Percentiles rank a stretch among this genome's conserved stretches.
Evolutionary conservation across 306 rosid species (phyloP).

Genomic region (Corylus avellana): DNA sequence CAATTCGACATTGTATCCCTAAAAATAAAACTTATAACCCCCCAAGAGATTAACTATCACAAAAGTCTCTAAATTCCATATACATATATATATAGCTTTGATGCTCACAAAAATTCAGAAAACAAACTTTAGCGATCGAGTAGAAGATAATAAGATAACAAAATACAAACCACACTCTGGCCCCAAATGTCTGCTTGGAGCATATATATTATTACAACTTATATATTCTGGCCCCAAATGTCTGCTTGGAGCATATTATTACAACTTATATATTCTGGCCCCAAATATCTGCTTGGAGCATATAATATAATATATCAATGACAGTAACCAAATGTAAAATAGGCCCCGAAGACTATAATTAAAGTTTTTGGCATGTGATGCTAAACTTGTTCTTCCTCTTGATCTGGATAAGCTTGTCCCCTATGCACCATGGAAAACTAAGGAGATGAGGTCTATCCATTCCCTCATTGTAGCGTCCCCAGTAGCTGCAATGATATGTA

Average conservation of each 20-base stretch:
- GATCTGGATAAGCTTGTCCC: constrained; percentile 30
- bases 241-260: neutral
- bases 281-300: neutral
- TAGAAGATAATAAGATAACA: too few relatives aligned
- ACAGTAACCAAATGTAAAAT: neutral
- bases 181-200: neutral
- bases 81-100: too few relatives aligned
- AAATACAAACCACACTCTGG: too few relatives aligned
- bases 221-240: neutral
- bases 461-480: constrained; percentile 38
- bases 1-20: too few relatives aligned
- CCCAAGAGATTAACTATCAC: too few relatives aligned
- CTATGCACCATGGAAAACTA: constrained; percentile 48
- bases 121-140: too few relatives aligned
- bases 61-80: too few relatives aligned
- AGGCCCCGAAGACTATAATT: neutral
- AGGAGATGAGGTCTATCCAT: constrained; percentile 36
- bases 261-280: neutral
- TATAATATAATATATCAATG: neutral
- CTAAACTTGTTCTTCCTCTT: constrained; percentile 21
- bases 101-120: too few relatives aligned
- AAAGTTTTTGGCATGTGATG: neutral
- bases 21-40: too few relatives aligned
- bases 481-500: constrained; percentile 40
- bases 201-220: neutral